A percentile compares a stretch with the other conserved stretches of the same genome.
phyloP scores from a whole-genome alignment of 2,329 filamentous ascomycete genomes.

The Aspergillus tanneri region DNA sequence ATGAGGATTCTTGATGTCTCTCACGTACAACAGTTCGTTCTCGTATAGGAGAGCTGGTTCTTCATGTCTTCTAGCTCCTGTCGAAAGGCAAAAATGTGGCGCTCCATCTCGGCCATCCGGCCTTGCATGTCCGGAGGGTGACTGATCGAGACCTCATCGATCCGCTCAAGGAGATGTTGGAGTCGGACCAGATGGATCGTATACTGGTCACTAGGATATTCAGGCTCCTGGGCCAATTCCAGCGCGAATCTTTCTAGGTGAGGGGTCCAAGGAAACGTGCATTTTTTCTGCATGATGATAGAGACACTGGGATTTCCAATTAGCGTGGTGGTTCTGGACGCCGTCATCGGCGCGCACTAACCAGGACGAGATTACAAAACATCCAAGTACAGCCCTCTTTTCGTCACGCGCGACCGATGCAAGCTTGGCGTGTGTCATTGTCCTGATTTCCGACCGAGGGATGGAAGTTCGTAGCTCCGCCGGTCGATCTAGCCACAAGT shows the following conservation, averaged over 20 bases:
- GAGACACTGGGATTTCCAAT: neutral
- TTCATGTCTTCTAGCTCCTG: constrained; percentile 7
- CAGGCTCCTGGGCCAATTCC: constrained; percentile 8
- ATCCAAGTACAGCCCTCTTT: constrained; percentile 45
- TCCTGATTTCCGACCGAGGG: constrained; percentile 17
- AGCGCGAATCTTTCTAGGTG: constrained; percentile 11
- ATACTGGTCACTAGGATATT: constrained; percentile 12
- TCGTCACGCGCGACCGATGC: constrained; percentile 30
- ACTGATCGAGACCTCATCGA: constrained; percentile 2
- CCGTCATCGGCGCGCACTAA: constrained; percentile 17
- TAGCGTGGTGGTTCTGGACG: neutral
- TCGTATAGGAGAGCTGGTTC: constrained; percentile 1
- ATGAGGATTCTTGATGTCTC: neutral
- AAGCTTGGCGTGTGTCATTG: constrained; percentile 24
- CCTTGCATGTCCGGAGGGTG: neutral
- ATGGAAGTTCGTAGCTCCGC: constrained; percentile 29
- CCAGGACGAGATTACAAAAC: constrained; percentile 47
- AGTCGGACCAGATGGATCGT: constrained; percentile 17
- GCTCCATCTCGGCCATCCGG: neutral
- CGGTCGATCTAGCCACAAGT: constrained; percentile 31
- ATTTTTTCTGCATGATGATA: constrained; percentile 13
- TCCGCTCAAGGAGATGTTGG: constrained; percentile 14
- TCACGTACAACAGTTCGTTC: neutral
- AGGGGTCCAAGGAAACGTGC: constrained; percentile 9
- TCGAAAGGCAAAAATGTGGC: constrained; percentile 3